Conservation (phyloP, 2,329 filamentous ascomycete species). For the Botrytis paeoniae region DNA sequence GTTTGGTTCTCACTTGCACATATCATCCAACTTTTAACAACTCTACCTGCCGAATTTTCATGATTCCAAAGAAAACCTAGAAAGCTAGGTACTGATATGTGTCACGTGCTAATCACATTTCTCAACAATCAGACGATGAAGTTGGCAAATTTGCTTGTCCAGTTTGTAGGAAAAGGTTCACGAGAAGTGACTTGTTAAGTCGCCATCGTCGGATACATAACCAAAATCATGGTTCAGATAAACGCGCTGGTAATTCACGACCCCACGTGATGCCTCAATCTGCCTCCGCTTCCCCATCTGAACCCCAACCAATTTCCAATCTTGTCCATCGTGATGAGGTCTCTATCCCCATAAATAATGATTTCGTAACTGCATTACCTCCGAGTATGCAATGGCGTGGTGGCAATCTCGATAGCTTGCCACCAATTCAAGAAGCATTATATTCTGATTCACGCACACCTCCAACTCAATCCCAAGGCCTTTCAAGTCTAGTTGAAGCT, state of each 20-base stretch:
- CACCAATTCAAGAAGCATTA: conserved; percentile 14
- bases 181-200: conserved; percentile 35
- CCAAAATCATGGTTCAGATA: neutral
- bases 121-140: conserved; percentile 29
- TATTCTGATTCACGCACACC: conserved; percentile 11
- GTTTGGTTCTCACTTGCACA: neutral
- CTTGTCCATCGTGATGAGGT: conserved; percentile 21
- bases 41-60: neutral
- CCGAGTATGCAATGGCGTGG: neutral
- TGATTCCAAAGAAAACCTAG: neutral
- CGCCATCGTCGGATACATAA: conserved; percentile 35
- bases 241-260: conserved; percentile 19
- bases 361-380: neutral
- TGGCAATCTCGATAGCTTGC: neutral
- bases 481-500: conserved; percentile 35
- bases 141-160: conserved; percentile 34
- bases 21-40: neutral
- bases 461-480: conserved; percentile 26
- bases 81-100: neutral
- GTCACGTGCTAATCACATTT: conserved; percentile 17
- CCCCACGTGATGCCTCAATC: conserved; percentile 24
- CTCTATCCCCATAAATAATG: neutral
- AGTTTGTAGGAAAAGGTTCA: conserved; percentile 35
- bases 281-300: conserved; percentile 17
- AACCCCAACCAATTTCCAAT: conserved; percentile 19